phyloP scores from a whole-genome alignment of 1,284 basidiomycete species.

The Anthracocystis panici-leucophaei region DNA sequence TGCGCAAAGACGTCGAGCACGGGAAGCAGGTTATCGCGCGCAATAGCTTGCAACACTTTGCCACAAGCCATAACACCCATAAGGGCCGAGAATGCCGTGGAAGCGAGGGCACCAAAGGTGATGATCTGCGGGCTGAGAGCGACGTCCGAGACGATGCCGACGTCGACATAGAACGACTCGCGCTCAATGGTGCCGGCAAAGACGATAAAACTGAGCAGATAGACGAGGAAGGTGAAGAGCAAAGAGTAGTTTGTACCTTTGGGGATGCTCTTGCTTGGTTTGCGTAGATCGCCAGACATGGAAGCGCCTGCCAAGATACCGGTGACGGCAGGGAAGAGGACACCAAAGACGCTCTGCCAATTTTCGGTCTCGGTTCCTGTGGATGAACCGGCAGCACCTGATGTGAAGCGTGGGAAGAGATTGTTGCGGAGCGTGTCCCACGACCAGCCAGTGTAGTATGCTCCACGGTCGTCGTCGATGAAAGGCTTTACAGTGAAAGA shows the following conservation, averaged over 20 bases:
- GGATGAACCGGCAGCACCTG: conserved; percentile 65
- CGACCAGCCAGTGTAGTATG: conserved; percentile 67
- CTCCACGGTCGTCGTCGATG: conserved; percentile 61
- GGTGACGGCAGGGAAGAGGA: conserved; percentile 68
- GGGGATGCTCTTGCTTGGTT: conserved; percentile 69
- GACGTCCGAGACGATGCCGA: conserved; percentile 66
- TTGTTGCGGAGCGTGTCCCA: conserved; percentile 61
- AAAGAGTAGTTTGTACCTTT: conserved; percentile 69
- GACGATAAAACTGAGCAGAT: conserved; percentile 61
- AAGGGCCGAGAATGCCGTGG: conserved; percentile 66
- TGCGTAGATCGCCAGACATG: conserved; percentile 69
- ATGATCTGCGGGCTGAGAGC: conserved; percentile 65
- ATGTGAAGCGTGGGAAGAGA: conserved; percentile 65
- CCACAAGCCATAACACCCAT: conserved; percentile 69
- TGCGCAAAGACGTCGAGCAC: conserved; percentile 64
- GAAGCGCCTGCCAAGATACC: conserved; percentile 67
- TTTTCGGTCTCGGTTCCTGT: conserved; percentile 51
- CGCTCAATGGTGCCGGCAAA: conserved; percentile 67
- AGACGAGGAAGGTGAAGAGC: conserved; percentile 65
- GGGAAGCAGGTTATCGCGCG: conserved; percentile 66
- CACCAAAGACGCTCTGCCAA: conserved; percentile 67
- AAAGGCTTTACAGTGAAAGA: conserved; percentile 61
- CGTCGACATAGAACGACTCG: conserved; percentile 64
- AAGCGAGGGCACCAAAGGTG: conserved; percentile 66
- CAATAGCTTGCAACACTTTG: conserved; percentile 68